Conservation (phyloP, 2,329 filamentous ascomycete species). For the Teratosphaeria pseudoeucalypti region DNA sequence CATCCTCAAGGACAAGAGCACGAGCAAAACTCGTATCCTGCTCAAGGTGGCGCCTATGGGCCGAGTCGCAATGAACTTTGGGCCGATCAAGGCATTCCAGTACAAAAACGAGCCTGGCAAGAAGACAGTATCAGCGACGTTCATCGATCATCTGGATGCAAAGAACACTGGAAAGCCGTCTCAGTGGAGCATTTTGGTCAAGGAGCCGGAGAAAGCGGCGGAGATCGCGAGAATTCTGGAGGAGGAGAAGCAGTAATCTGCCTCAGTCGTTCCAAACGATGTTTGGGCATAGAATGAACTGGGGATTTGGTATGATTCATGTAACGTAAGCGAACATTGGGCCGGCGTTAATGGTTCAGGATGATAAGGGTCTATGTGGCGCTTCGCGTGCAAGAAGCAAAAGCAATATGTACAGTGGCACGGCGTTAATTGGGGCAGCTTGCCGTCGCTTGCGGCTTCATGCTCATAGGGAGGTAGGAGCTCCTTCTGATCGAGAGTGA, state of each 20-base stretch:
- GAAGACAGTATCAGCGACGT: slow-evolving; percentile 26
- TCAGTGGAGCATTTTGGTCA: slow-evolving; percentile 63
- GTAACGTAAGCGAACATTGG: neutral
- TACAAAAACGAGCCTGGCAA: slow-evolving; percentile 51
- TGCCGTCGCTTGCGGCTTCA: neutral
- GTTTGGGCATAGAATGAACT: neutral
- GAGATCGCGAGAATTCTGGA: slow-evolving; percentile 33
- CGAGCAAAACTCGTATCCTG: slow-evolving; percentile 56
- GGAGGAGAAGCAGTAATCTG: neutral
- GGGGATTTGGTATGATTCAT: neutral
- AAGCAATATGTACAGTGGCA: neutral
- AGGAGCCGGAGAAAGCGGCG: slow-evolving; percentile 43
- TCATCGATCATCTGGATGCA: slow-evolving; percentile 13
- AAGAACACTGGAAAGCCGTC: slow-evolving; percentile 49
- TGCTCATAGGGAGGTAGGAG: neutral
- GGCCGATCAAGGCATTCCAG: slow-evolving; percentile 47
- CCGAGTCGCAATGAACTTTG: slow-evolving; percentile 61
- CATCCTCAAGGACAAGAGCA: slow-evolving; percentile 62
- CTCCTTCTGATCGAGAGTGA: neutral
- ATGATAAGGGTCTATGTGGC: neutral
- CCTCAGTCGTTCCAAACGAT: neutral
- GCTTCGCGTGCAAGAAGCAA: neutral
- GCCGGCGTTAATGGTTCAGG: neutral
- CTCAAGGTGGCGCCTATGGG: slow-evolving; percentile 67
- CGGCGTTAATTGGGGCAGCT: neutral